These are phyloP conservation scores for Camelina neglecta DNA, from an alignment of 345 rosid species.

Conservation along the genomic window DNA sequence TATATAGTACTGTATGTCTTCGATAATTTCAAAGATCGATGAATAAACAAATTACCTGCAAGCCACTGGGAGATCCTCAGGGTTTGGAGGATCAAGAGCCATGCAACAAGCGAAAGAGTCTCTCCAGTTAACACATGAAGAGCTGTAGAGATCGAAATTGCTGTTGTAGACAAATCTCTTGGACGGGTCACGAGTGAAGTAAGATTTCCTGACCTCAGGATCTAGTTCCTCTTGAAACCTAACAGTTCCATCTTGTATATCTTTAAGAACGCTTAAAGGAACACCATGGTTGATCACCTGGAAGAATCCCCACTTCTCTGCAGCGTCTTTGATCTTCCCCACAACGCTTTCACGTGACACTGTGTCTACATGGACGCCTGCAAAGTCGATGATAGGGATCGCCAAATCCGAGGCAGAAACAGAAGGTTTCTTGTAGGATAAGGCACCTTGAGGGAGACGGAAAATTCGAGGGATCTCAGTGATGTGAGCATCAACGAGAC, in stretches of 20 bases:
- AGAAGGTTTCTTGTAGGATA: neutral
- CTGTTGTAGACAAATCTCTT: conserved; percentile 45
- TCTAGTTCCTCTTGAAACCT: conserved; percentile 52
- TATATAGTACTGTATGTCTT: neutral
- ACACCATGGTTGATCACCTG: conserved; percentile 59
- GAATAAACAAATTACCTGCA: conserved; percentile 48
- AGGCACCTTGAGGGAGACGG: neutral
- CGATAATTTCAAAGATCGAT: too few relatives aligned
- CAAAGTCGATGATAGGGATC: conserved; percentile 55
- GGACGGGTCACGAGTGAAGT: conserved; percentile 39
- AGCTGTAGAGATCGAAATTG: conserved; percentile 50
- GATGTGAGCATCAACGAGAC: too few relatives aligned
- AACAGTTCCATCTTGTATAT: conserved; percentile 42
- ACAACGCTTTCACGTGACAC: conserved; percentile 29
- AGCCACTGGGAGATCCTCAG: conserved; percentile 52
- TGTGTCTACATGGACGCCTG: neutral
- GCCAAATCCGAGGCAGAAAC: neutral
- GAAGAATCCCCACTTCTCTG: conserved; percentile 56
- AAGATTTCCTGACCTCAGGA: conserved; percentile 43
- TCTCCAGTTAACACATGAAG: conserved; percentile 54
- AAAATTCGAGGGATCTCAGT: too few relatives aligned
- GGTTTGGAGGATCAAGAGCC: conserved; percentile 50
- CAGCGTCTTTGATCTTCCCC: conserved; percentile 41
- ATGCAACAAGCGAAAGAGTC: conserved; percentile 48
- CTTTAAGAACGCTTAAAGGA: conserved; percentile 42